phyloP scores from a whole-genome alignment of 352 stramenopile species.

The Peronospora tabacina region DNA sequence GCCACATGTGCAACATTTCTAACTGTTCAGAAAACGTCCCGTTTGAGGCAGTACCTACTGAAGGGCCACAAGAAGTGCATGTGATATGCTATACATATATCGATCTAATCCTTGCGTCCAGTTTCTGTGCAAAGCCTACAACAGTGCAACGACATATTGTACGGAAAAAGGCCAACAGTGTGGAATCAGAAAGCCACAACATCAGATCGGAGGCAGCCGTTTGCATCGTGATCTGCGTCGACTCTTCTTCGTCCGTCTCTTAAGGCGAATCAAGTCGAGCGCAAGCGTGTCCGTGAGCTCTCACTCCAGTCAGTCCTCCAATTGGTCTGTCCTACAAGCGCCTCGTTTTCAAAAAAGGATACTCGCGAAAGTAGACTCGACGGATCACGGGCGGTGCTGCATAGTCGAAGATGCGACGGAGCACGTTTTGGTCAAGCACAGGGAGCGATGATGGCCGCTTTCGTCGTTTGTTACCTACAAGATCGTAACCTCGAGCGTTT shows the following conservation, averaged over 20 bases:
- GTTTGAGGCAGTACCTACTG: neutral
- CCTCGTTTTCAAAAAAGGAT: constrained; percentile 16
- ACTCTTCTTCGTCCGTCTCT: no score
- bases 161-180: no score
- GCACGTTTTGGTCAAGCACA: constrained; percentile 16
- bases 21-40: constrained; percentile 7
- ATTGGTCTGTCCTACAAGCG: constrained; percentile 15
- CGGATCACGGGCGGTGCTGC: constrained; percentile 13
- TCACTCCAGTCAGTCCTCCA: constrained; percentile 1
- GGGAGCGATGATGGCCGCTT: constrained; percentile 5
- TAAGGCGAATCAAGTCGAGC: neutral
- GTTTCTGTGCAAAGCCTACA: no score
- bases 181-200: no score
- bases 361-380: constrained; percentile 23
- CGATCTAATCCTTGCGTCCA: neutral
- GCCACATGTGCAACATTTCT: constrained; percentile 5
- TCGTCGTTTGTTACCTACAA: constrained; percentile 10
- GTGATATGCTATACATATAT: neutral
- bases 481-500: neutral
- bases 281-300: neutral
- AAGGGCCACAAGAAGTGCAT: no score
- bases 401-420: constrained; percentile 19
- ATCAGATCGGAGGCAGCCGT: no score
- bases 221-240: no score
- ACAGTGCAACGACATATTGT: no score